These are phyloP conservation scores for Umbelopsis vinacea DNA, from an alignment of 192 early-diverging fungal genomes.

Conservation along the genomic window DNA sequence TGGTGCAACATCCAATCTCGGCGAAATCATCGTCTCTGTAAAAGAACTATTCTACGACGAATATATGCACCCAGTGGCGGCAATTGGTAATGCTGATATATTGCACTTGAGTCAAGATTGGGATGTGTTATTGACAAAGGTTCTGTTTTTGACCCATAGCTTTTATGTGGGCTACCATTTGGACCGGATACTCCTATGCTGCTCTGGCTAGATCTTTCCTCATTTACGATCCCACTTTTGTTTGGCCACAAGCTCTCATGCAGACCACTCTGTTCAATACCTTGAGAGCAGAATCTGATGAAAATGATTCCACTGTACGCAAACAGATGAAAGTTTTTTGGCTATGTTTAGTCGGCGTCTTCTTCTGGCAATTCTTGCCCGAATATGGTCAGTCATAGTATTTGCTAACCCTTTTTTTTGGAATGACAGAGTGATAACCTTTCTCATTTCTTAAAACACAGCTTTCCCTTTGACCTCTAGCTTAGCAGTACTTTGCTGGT, in stretches of 20 bases:
- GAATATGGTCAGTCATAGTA: constrained; percentile 24
- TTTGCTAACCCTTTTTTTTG: too few relatives aligned
- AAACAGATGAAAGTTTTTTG: constrained; percentile 44
- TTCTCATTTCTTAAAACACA: neutral
- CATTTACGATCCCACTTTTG: constrained; percentile 44
- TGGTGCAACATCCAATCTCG: constrained; percentile 61
- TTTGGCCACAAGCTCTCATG: constrained; percentile 48
- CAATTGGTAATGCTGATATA: neutral
- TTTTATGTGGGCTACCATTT: constrained; percentile 41
- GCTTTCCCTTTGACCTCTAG: constrained; percentile 44
- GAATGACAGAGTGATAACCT: too few relatives aligned
- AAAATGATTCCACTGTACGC: constrained; percentile 30
- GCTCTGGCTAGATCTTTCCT: constrained; percentile 43
- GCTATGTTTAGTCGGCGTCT: constrained; percentile 38
- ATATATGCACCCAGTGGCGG: constrained; percentile 46
- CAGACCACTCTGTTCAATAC: constrained; percentile 46
- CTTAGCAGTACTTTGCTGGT: constrained; percentile 45
- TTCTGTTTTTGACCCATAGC: neutral
- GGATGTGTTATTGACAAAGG: neutral
- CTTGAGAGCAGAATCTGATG: constrained; percentile 35
- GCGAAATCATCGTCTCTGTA: constrained; percentile 49
- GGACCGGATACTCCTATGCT: constrained; percentile 27
- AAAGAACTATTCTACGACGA: constrained; percentile 51
- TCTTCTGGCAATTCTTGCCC: constrained; percentile 48
- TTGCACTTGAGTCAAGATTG: neutral